Conservation (phyloP, 2,329 filamentous ascomycete genomes). For the Nemania sp. region DNA sequence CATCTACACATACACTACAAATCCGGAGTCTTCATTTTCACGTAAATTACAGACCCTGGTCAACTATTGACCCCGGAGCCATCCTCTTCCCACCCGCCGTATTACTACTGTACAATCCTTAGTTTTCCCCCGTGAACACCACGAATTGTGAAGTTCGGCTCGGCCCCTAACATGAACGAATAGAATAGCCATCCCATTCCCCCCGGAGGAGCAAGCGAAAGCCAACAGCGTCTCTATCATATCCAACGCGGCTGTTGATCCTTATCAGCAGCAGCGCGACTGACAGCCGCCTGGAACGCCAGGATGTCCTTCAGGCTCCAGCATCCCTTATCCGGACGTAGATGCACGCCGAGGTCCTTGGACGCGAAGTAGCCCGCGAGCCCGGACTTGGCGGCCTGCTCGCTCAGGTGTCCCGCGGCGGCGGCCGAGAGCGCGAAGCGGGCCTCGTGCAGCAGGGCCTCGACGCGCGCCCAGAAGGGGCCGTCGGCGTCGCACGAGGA, state of each 20-base stretch:
- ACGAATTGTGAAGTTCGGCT: too few species aligned
- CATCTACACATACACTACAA: too few species aligned
- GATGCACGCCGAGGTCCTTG: neutral
- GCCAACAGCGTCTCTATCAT: too few species aligned
- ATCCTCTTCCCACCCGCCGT: too few species aligned
- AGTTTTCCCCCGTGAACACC: too few species aligned
- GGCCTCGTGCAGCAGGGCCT: constrained; percentile 7
- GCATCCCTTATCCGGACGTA: constrained; percentile 1
- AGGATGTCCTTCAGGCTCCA: constrained; percentile 20
- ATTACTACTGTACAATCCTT: too few species aligned
- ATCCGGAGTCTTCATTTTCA: too few species aligned
- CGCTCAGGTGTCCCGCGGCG: neutral
- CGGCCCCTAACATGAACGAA: too few species aligned
- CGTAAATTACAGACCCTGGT: too few species aligned
- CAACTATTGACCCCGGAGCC: too few species aligned
- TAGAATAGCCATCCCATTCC: too few species aligned
- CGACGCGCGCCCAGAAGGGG: constrained; percentile 18
- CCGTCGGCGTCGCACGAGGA: constrained; percentile 15
- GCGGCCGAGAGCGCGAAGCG: neutral
- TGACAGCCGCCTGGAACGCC: constrained; percentile 7
- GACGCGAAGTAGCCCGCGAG: constrained; percentile 6
- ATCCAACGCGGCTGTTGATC: neutral
- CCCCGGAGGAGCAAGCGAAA: too few species aligned
- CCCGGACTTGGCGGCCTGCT: constrained; percentile 14
- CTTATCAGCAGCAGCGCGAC: neutral